phyloP scores from a whole-genome alignment of 352 stramenopile genomes.

The Phytophthora brassicae region DNA sequence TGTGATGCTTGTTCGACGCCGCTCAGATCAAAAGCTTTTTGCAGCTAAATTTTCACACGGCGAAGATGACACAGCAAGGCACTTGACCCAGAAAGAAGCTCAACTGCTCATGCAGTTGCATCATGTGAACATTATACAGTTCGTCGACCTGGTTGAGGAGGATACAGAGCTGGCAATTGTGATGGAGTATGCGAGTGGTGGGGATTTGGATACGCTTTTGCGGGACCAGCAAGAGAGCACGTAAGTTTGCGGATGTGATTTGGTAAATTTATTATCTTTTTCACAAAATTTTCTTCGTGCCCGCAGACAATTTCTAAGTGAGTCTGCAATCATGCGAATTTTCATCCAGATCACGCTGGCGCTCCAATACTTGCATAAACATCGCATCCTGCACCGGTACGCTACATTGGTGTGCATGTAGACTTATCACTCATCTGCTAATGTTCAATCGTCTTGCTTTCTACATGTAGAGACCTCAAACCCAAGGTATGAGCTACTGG shows the following conservation, averaged over 20 bases:
- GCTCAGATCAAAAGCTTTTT: constrained; percentile 40
- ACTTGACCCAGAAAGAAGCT: constrained; percentile 41
- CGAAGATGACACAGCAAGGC: constrained; percentile 13
- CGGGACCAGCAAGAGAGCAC: constrained; percentile 20
- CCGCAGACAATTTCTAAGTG: constrained; percentile 26
- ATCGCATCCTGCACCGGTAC: constrained; percentile 67
- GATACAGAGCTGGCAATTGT: constrained; percentile 46
- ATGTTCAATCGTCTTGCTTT: background rate
- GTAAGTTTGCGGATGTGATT: constrained; percentile 3
- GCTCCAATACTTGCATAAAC: constrained; percentile 59
- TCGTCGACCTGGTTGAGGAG: constrained; percentile 44
- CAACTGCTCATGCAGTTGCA: constrained; percentile 45
- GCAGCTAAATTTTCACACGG: constrained; percentile 50
- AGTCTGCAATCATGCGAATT: constrained; percentile 62
- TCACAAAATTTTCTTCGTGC: constrained; percentile 1
- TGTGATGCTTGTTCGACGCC: constrained; percentile 47
- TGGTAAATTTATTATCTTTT: background rate
- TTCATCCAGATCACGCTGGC: constrained; percentile 68
- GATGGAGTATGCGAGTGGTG: constrained; percentile 75
- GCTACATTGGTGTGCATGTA: background rate
- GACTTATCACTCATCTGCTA: background rate
- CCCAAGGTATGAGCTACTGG: constrained; percentile 32
- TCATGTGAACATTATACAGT: constrained; percentile 72
- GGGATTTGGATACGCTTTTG: constrained; percentile 63
- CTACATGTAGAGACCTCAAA: constrained; percentile 50